Conservation (phyloP, 345 rosid genomes). For the Streptanthus diversifolius region DNA sequence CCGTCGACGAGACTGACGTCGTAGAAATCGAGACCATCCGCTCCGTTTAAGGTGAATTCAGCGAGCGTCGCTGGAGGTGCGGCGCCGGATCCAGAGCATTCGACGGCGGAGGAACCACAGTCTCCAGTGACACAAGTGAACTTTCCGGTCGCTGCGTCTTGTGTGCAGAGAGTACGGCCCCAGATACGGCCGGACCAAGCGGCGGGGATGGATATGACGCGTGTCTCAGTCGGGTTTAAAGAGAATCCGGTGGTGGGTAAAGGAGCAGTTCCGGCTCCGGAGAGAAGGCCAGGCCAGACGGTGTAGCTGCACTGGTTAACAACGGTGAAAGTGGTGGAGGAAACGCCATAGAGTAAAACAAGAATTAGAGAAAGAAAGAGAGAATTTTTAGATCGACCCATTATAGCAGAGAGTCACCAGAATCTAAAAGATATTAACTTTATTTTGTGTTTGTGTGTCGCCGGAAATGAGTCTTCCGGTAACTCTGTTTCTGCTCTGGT, state of each 20-base stretch:
- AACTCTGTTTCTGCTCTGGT: conserved; percentile 25
- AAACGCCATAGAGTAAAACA: neutral
- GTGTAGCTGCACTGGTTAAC: conserved; percentile 55
- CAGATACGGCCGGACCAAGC: conserved; percentile 74
- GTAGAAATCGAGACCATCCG: conserved; percentile 52
- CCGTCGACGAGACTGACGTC: conserved; percentile 76
- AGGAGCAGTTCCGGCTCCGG: conserved; percentile 53
- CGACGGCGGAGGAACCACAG: conserved; percentile 44
- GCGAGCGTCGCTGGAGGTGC: conserved; percentile 59
- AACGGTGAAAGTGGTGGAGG: conserved; percentile 43
- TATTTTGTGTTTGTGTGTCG: neutral
- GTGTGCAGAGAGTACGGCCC: conserved; percentile 61
- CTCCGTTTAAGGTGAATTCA: conserved; percentile 54
- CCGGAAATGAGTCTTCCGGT: conserved; percentile 20
- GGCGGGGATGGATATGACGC: conserved; percentile 37
- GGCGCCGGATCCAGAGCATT: conserved; percentile 55
- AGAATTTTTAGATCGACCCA: conserved; percentile 26
- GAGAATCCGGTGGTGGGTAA: conserved; percentile 56
- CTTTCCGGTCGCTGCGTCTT: conserved; percentile 49
- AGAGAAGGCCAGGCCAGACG: conserved; percentile 67
- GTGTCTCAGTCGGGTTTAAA: conserved; percentile 43
- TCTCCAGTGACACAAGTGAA: conserved; percentile 62
- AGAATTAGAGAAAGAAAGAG: conserved; percentile 15
- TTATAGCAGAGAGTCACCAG: conserved; percentile 32
- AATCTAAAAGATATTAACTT: neutral